Base-by-base conservation (phyloP, 106 monocot species). In the Ottelia alismoides region DNA sequence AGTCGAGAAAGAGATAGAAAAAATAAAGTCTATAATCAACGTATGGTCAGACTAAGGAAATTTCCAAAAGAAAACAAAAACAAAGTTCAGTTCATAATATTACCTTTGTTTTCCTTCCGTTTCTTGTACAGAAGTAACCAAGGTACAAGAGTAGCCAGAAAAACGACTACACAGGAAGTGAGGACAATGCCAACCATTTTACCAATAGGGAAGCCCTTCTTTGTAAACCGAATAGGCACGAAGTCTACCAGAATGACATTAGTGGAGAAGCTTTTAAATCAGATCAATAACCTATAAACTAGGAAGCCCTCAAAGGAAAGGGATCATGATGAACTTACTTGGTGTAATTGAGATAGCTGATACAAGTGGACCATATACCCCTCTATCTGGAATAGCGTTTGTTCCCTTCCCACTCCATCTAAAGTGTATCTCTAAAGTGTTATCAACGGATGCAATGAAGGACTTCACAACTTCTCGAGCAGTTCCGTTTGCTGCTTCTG, bases 281-380 rank as follows among this genome's bases (percentile, higher is more conserved):
- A n/a, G n/a, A 31, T 23, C 58, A 65, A 25, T 6, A 2, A 47
- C 10, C 27, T 1, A n/a, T 1, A 10, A 3, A 14, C 14, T 22
- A 57, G 27, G 24, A 59, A 2, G 23, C 11, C 25, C 11, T 1
- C 17, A 56, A 19, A n/a, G n/a, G n/a, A n/a, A n/a, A n/a, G n/a
- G n/a, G n/a, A n/a, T n/a, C n/a, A n/a, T n/a, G 11, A 35, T 22
- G 9, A 32, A 30, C 76, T 51, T 54, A 81, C 82, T 77, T 45
- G 82, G 77, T 63, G 56, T 82, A 0, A 82, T 70, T 57, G 81
- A 69, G 61, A 82, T 82, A 47, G 81, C 81, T 45, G 81, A 80
- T 53, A 80, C 64, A 20, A 80, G 65, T 28, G 80, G 80, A 12
- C 80, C 80, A 30, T 50, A 49, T 45, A 65, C 65, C 27, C 65